Percentiles rank a stretch among this genome's conserved stretches.
phyloP scores from a whole-genome alignment of 352 stramenopile genomes.

The Globisporangium iwayamae region DNA sequence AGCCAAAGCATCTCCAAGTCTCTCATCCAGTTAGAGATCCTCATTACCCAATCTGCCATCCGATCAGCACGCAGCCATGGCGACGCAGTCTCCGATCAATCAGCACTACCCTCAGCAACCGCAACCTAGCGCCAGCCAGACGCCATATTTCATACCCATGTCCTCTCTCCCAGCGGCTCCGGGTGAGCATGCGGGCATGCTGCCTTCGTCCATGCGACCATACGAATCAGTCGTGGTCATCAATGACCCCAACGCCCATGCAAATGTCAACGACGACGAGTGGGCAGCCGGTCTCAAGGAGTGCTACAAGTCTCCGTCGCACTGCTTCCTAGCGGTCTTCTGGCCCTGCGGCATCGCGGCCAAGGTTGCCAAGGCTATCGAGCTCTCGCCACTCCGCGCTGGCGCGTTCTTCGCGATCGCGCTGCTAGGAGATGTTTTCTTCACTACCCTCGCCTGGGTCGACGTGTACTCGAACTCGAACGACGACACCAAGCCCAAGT shows the following conservation, averaged over 20 bases:
- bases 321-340: slow-evolving; percentile 3
- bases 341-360: not conserved
- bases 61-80: not conserved
- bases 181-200: not conserved
- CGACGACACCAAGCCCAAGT: not conserved
- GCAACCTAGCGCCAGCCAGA: not conserved
- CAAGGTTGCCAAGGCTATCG: not conserved
- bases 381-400: not conserved
- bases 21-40: not conserved
- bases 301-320: slow-evolving; percentile 1
- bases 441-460: slow-evolving; percentile 2
- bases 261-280: not conserved
- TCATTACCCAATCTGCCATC: not conserved
- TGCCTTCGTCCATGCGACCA: not conserved
- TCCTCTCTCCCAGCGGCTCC: not conserved
- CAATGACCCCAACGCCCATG: not conserved
- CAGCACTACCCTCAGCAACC: not conserved
- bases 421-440: not conserved
- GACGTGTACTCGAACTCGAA: not conserved
- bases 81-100: not conserved
- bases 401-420: slow-evolving; percentile 5
- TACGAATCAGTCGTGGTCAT: not conserved
- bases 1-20: not conserved
- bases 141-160: not conserved
- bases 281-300: slow-evolving; percentile 1